A percentile compares a stretch with the other conserved stretches of the same genome.
Evolutionary conservation across 2,329 filamentous ascomycete species (phyloP).

Genomic region (Fusarium oxysporum): DNA sequence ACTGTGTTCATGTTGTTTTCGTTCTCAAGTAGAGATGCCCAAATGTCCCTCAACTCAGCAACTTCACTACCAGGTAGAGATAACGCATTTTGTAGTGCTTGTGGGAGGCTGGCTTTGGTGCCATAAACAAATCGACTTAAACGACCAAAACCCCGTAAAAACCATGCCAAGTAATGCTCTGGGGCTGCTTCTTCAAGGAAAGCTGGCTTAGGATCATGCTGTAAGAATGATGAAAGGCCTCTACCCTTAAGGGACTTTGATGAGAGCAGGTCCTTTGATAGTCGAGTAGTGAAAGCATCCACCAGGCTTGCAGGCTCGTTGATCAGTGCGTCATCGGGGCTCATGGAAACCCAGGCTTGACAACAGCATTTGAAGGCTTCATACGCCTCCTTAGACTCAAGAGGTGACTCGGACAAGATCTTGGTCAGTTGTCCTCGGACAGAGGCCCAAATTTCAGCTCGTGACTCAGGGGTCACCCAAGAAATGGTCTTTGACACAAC

Average conservation of each 20-base stretch:
- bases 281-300: conserved; percentile 49
- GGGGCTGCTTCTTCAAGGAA: conserved; percentile 45
- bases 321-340: conserved; percentile 50
- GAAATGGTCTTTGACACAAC: conserved; percentile 52
- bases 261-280: conserved; percentile 48
- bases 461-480: conserved; percentile 50
- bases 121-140: conserved; percentile 47
- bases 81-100: conserved; percentile 43
- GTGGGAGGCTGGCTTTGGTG: conserved; percentile 41
- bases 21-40: conserved; percentile 51
- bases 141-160: conserved; percentile 49
- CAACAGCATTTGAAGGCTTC: conserved; percentile 57
- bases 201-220: conserved; percentile 28
- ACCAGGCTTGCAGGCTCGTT: conserved; percentile 49
- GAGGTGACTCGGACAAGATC: conserved; percentile 48
- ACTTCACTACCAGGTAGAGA: conserved; percentile 29
- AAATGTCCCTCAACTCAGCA: conserved; percentile 40
- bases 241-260: conserved; percentile 38
- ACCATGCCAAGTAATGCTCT: conserved; percentile 52
- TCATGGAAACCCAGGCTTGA: conserved; percentile 53
- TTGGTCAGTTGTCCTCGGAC: conserved; percentile 50
- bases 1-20: conserved; percentile 53
- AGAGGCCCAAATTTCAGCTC: conserved; percentile 49
- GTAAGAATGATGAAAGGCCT: conserved; percentile 31
- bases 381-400: conserved; percentile 52